Evolutionary conservation across 139 green algal species (phyloP), one percentile per base, ranked within the genome.

Genomic region (Haematococcus lacustris): DNA sequence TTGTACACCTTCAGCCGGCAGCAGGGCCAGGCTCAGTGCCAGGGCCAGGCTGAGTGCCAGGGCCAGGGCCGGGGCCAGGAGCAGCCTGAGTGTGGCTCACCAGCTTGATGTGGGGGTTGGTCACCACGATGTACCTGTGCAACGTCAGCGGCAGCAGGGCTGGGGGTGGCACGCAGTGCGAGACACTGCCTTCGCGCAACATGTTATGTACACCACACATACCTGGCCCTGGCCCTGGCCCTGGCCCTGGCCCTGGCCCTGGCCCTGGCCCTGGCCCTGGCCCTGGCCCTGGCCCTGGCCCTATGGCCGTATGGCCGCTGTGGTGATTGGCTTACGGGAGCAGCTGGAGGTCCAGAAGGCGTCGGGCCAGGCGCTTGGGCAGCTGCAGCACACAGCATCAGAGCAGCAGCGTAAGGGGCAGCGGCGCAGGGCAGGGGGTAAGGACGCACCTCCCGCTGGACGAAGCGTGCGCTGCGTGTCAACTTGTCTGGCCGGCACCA

Each of bases 261-360:
- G n/a, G n/a, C n/a, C n/a, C n/a, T n/a, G n/a, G n/a, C n/a, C n/a
- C n/a, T n/a, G n/a, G n/a, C n/a, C n/a, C n/a, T n/a, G n/a, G n/a
- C n/a, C n/a, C n/a, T n/a, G n/a, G n/a, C n/a, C n/a, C n/a, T n/a
- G n/a, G n/a, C n/a, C n/a, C n/a, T n/a, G n/a, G n/a, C n/a, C n/a
- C n/a, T n/a, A n/a, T n/a, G n/a, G n/a, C n/a, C n/a, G n/a, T n/a
- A n/a, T n/a, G n/a, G n/a, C n/a, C n/a, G n/a, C n/a, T n/a, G n/a
- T n/a, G n/a, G n/a, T n/a, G n/a, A n/a, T n/a, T n/a, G n/a, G 71
- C 77, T 80, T 26, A 88, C 35, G 91, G 91, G 43, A 97, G 85
- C 40, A 93, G 84, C 78, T 96, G 91, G 9, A 97, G 83, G 47
- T 97, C 91, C 77, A 97, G 81, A n/a, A 97, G 80, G 35, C 91